A percentile compares a stretch with the other conserved stretches of the same genome.
phyloP scores from a whole-genome alignment of 2,329 filamentous ascomycete species.

The Botrytis sinoallii region DNA sequence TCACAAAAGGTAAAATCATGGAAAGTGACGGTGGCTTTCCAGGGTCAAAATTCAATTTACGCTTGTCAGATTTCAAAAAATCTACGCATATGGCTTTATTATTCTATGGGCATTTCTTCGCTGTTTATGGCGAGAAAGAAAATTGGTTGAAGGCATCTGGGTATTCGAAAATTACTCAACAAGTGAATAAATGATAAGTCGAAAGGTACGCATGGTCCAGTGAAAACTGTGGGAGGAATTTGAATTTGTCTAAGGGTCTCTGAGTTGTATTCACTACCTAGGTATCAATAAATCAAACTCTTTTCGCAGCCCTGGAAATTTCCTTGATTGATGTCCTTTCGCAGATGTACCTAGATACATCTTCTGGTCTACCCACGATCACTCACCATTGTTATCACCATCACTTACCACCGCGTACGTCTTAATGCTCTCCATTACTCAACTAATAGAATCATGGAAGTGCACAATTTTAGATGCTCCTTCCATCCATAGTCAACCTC shows the following conservation, averaged over 20 bases:
- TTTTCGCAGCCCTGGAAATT: accelerated
- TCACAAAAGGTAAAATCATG: background rate
- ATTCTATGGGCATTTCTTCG: background rate
- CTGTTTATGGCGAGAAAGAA: too few relatives aligned
- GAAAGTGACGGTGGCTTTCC: background rate
- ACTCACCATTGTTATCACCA: too few relatives aligned
- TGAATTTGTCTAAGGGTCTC: background rate
- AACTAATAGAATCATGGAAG: too few relatives aligned
- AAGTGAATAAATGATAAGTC: background rate
- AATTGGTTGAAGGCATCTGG: background rate
- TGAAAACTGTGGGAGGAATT: too few relatives aligned
- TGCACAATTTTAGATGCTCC: too few relatives aligned
- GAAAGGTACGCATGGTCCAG: background rate
- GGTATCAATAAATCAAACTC: too few relatives aligned
- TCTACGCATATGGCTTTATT: background rate
- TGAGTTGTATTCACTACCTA: background rate
- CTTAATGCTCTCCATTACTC: too few relatives aligned
- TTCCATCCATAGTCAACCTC: background rate
- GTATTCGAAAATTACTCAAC: too few relatives aligned
- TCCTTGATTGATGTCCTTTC: background rate
- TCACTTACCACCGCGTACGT: background rate
- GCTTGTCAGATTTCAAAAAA: background rate
- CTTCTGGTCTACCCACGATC: too few relatives aligned
- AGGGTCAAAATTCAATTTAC: background rate
- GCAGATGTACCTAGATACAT: too few relatives aligned